Conservation (phyloP, 1,284 basidiomycete genomes). For the Cutaneotrichosporon arboriforme region DNA sequence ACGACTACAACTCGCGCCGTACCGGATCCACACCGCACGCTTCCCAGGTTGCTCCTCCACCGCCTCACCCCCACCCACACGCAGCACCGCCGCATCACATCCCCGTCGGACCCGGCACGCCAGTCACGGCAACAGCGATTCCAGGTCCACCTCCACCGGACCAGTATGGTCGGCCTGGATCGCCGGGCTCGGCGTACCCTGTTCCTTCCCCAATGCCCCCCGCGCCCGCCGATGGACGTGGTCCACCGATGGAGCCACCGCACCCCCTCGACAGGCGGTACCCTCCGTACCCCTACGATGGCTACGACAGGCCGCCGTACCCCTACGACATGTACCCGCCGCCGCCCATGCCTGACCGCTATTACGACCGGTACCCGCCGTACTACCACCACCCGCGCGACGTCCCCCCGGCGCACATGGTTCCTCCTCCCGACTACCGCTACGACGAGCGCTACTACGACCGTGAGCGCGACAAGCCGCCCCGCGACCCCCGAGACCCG, state of each 20-base stretch:
- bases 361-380: constrained; percentile 12
- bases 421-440: constrained; percentile 10
- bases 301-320: constrained; percentile 9
- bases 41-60: constrained; percentile 1
- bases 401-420: constrained; percentile 5
- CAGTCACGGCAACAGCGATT: constrained; percentile 15
- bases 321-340: constrained; percentile 12
- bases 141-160: constrained; percentile 14
- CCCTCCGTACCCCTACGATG: constrained; percentile 16
- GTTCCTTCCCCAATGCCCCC: background rate
- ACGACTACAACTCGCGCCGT: constrained; percentile 25
- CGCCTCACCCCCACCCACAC: constrained; percentile 11
- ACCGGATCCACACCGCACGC: constrained; percentile 8
- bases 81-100: constrained; percentile 16
- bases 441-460: constrained; percentile 16
- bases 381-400: constrained; percentile 12
- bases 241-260: background rate
- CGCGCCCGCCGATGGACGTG: background rate
- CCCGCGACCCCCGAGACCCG: background rate
- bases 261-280: constrained; percentile 8
- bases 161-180: constrained; percentile 11
- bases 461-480: constrained; percentile 4
- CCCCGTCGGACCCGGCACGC: constrained; percentile 11
- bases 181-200: constrained; percentile 5
- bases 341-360: constrained; percentile 8